Conservation (phyloP, 177 flowering plant species). For the Vitis hybrid region DNA sequence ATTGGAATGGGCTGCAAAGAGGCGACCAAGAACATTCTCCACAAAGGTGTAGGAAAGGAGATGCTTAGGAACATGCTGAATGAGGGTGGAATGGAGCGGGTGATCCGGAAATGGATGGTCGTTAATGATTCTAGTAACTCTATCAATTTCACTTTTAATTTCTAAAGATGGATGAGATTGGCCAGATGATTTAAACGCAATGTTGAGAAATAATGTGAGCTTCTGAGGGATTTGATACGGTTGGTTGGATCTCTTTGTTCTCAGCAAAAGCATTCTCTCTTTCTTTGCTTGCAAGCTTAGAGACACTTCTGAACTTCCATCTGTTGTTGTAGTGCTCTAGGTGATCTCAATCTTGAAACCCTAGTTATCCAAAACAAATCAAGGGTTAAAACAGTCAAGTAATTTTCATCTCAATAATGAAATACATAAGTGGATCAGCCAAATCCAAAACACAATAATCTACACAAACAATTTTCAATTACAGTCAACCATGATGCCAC, state of each 20-base stretch:
- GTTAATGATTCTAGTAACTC: constrained; percentile 62
- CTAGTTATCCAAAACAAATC: too few relatives aligned
- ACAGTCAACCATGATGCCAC: too few relatives aligned
- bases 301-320: too few relatives aligned
- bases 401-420: too few relatives aligned
- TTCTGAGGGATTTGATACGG: constrained; percentile 10
- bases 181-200: constrained; percentile 7
- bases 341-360: too few relatives aligned
- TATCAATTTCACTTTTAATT: constrained; percentile 31
- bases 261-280: too few relatives aligned
- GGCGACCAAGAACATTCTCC: constrained; percentile 73
- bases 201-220: background rate
- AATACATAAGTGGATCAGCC: too few relatives aligned
- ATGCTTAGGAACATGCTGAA: constrained; percentile 32
- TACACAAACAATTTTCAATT: too few relatives aligned
- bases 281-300: too few relatives aligned
- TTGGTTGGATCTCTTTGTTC: constrained; percentile 9
- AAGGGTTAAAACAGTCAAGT: too few relatives aligned
- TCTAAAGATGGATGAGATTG: constrained; percentile 11
- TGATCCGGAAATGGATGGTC: constrained; percentile 70
- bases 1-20: constrained; percentile 78
- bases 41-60: constrained; percentile 41
- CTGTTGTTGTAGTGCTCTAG: too few relatives aligned
- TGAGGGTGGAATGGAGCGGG: constrained; percentile 53
- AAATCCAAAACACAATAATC: too few relatives aligned